phyloP scores from a whole-genome alignment of 2,329 filamentous ascomycete species.

The Aspergillus sp. region DNA sequence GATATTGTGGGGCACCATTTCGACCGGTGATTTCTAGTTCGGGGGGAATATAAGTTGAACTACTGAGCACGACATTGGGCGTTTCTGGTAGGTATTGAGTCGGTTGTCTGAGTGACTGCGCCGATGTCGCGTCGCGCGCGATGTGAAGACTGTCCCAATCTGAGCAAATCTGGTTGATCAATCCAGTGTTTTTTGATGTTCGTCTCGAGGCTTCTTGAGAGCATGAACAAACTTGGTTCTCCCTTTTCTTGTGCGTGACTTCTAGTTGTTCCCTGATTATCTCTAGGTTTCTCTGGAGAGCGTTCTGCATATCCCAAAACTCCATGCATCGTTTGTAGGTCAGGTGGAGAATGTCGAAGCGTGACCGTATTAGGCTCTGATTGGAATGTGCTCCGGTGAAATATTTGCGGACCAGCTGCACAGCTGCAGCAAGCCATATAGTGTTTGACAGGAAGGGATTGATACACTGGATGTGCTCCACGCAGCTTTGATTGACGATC shows the following conservation, averaged over 20 bases:
- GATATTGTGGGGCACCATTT: background rate
- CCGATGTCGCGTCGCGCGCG: background rate
- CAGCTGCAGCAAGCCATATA: conserved; percentile 31
- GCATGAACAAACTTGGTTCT: background rate
- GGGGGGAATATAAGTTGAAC: background rate
- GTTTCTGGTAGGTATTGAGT: background rate
- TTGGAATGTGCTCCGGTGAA: background rate
- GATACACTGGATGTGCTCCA: conserved; percentile 27
- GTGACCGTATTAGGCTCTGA: conserved; percentile 13
- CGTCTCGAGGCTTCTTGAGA: background rate
- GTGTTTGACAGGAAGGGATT: conserved; percentile 34
- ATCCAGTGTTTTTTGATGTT: background rate
- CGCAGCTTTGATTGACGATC: conserved; percentile 24
- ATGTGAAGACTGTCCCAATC: background rate
- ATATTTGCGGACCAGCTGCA: conserved; percentile 23
- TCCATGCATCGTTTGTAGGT: conserved; percentile 24
- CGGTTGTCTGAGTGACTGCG: background rate
- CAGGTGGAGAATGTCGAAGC: conserved; percentile 20
- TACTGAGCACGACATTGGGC: background rate
- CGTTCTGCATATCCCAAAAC: conserved; percentile 26
- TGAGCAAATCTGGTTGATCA: background rate
- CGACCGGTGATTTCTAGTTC: background rate
- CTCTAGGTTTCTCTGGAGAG: conserved; percentile 25
- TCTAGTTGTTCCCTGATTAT: conserved; percentile 22
- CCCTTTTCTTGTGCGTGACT: background rate